Evolutionary conservation across 2,329 filamentous ascomycete species (phyloP), one percentile per base, ranked within the genome.

Genomic region (Monosporascus sp.): DNA sequence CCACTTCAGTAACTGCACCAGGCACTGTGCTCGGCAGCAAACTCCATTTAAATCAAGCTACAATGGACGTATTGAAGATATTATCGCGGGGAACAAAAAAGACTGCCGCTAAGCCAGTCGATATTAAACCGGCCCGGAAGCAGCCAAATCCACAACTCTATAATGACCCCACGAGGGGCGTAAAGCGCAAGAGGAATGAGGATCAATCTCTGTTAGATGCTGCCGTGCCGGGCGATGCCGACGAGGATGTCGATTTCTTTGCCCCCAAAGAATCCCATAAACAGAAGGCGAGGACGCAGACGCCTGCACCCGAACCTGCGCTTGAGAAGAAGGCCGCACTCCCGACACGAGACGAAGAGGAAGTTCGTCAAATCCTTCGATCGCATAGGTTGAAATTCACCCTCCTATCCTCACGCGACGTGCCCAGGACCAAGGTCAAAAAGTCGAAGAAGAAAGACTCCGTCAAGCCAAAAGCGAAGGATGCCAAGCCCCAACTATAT

Each of bases 381-480:
- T 87, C 85, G 53, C 91, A 96, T 70, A 88, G 91, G 58, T 77
- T 97, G 59, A 96, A 96, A 70, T 81, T 95, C 40, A 89, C 88
- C 0, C 75, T 95, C 48, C 74, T 96, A n/a, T 82, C 81, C 24
- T 78, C 77, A 43, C 63, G 74, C 41, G 72, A 68, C 31, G 68
- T 72, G 24, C 70, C 73, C 7, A 69, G 68, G 41, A 65, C 68
- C 18, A 74, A 75, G 51, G 69, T 75, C 8, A 84, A 81, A 61
- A 84, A 84, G 63, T 78, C 78, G 57, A 81, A 80, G 63, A 78
- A 77, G 61, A 75, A 77, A 35, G 78, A 78, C 15, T 66, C 70
- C 51, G 56, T 63, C 24, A 70, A 74, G 60, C 64, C 71, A 51
- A 75, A 78, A 64, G 68, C 75, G 56, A 78, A 78, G 57, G 78